phyloP scores from a whole-genome alignment of 208 protist genomes.

The Naegleria lovaniensis region DNA sequence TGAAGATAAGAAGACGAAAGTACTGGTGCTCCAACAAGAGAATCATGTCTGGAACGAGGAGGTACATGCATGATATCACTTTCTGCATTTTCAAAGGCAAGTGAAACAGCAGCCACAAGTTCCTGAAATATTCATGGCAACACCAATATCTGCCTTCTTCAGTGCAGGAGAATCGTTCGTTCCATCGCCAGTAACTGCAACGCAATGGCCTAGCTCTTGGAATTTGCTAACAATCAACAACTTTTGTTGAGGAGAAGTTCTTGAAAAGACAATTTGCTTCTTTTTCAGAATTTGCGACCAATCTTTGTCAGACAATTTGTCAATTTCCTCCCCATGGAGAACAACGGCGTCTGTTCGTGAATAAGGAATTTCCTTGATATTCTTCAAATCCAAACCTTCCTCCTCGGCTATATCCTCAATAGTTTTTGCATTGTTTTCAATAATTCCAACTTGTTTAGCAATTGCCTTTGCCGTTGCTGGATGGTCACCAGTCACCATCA shows the following conservation, averaged over 20 bases:
- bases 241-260: slow-evolving; percentile 79
- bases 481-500: slow-evolving; percentile 87
- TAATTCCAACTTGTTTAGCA: slow-evolving; percentile 64
- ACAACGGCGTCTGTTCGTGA: neutral
- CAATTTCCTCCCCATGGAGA: slow-evolving; percentile 20
- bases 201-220: slow-evolving; percentile 53
- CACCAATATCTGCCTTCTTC: slow-evolving; percentile 74
- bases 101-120: slow-evolving; percentile 58
- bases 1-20: slow-evolving; percentile 60
- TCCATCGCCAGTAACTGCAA: slow-evolving; percentile 67
- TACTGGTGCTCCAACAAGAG: slow-evolving; percentile 52
- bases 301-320: slow-evolving; percentile 25
- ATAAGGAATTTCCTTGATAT: neutral
- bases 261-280: slow-evolving; percentile 71
- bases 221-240: slow-evolving; percentile 57
- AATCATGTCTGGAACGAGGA: slow-evolving; percentile 49
- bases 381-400: neutral
- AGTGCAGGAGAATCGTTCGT: slow-evolving; percentile 60
- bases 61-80: slow-evolving; percentile 58
- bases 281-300: slow-evolving; percentile 35
- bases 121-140: slow-evolving; percentile 76
- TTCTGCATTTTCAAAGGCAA: slow-evolving; percentile 62
- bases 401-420: slow-evolving; percentile 39
- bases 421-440: slow-evolving; percentile 26
- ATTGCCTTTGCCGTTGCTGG: slow-evolving; percentile 71